Evolutionary conservation across 2,329 filamentous ascomycete species (phyloP).

Genomic region (Diaporthe aspalathi): DNA sequence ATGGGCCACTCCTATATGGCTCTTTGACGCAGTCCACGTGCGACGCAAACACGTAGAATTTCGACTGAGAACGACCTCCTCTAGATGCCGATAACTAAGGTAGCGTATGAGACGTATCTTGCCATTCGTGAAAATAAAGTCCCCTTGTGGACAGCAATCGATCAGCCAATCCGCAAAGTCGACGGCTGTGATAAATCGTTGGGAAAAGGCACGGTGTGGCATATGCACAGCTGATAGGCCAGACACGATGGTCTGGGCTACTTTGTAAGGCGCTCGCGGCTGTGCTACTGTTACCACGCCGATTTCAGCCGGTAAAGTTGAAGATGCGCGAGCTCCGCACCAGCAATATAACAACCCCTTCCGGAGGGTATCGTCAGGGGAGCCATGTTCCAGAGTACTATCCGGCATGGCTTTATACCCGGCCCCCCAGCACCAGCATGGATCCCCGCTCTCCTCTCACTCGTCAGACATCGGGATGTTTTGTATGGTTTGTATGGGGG

Average conservation of each 20-base stretch:
- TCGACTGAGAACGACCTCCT: no score
- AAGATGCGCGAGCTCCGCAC: not conserved
- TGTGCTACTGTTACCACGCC: constrained; percentile 1
- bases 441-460: not conserved
- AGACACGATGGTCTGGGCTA: not conserved
- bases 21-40: not conserved
- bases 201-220: not conserved
- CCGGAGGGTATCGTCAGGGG: not conserved
- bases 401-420: not conserved
- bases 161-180: not conserved
- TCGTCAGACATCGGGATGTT: not conserved
- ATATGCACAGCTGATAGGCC: not conserved
- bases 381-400: constrained; percentile 2
- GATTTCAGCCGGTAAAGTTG: constrained; percentile 12
- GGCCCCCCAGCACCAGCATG: not conserved
- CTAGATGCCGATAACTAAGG: not conserved
- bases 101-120: not conserved
- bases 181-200: not conserved
- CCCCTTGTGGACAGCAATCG: not conserved
- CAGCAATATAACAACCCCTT: not conserved
- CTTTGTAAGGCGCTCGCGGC: not conserved
- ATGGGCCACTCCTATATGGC: not conserved
- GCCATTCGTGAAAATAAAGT: not conserved
- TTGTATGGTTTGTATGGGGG: not conserved
- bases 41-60: not conserved